Conservation (phyloP, 1,284 basidiomycete species). For the Moesziomyces globuligerus region DNA sequence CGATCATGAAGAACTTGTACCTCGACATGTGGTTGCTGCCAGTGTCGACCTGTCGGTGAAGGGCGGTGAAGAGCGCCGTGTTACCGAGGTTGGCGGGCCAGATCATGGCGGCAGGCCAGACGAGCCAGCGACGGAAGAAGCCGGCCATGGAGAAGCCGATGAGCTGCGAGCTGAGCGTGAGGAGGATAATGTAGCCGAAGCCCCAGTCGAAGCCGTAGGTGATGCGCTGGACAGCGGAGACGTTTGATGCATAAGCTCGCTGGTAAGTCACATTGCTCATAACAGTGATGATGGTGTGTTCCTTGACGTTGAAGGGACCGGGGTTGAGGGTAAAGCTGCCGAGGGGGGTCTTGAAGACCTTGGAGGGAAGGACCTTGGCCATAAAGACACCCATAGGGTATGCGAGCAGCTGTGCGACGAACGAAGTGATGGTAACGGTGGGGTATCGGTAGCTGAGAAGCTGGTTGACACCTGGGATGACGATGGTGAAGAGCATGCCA, state of each 20-base stretch:
- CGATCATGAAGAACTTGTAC: constrained; percentile 53
- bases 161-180: constrained; percentile 69
- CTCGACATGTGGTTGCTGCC: constrained; percentile 69
- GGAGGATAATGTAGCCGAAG: constrained; percentile 69
- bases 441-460: constrained; percentile 62
- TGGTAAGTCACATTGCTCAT: constrained; percentile 69
- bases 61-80: constrained; percentile 55
- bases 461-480: constrained; percentile 61
- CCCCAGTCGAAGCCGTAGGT: constrained; percentile 49
- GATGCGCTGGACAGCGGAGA: constrained; percentile 52
- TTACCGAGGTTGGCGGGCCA: constrained; percentile 60
- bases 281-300: constrained; percentile 64
- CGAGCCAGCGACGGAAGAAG: constrained; percentile 57
- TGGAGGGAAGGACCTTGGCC: constrained; percentile 50
- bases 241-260: constrained; percentile 68
- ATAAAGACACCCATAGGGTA: constrained; percentile 55
- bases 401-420: constrained; percentile 54
- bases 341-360: constrained; percentile 47
- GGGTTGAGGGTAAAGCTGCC: constrained; percentile 58
- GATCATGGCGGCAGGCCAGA: constrained; percentile 64
- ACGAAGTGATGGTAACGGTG: constrained; percentile 51
- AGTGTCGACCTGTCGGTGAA: constrained; percentile 52
- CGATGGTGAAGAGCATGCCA: constrained; percentile 56
- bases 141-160: constrained; percentile 61
- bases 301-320: constrained; percentile 64